Base-by-base conservation (phyloP, 2,329 filamentous ascomycete genomes). In the Clonostachys solani region DNA sequence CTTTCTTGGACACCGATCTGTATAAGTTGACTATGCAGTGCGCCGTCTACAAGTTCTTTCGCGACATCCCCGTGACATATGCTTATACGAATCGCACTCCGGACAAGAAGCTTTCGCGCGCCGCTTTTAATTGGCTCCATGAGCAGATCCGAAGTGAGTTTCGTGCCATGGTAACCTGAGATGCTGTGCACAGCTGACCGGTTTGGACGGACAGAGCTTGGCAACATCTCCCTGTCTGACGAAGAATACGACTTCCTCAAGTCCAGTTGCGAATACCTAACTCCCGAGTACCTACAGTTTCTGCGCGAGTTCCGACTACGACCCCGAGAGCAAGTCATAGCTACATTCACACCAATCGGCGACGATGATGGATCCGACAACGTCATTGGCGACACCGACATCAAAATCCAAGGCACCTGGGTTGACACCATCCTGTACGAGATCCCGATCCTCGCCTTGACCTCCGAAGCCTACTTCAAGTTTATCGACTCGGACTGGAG, bases 21-120 rank as follows among this genome's bases (percentile, higher is more conserved):
- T 99, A 96, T 80, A 99, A 99, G 70, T 71, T 99, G 68, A 99
- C 94, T 17, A 99, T 99, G 94, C 94, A 99, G 85, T 96, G 89
- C 63, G 91, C 91, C 51, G 86, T 97, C 54, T 80, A 95, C 56
- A 95, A 95, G 68, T 95, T 92, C 73, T 97, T 95, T 67, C 86
- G 86, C 34, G 77, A 92, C 49, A 73, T 83, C 58, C 80, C 85
- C 41, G 94, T 97, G 49, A 91, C 89, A 4, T 99, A 97, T 63
- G 83, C 87, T 50, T 96, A 95, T 71, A 97, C 91, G 45, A 99
- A 99, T 65, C 87, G 94, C 44, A 99, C 94, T 2, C 89, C 90
- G 8, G 84, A 96, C 51, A 95, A 96, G 83, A 91, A 92, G 64
- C 75, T 99, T 49, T 95, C 83, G 23, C 81, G 90, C 56, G 78